Evolutionary conservation across 352 stramenopile species (phyloP).

Genomic region (Pythium rishiriense): DNA sequence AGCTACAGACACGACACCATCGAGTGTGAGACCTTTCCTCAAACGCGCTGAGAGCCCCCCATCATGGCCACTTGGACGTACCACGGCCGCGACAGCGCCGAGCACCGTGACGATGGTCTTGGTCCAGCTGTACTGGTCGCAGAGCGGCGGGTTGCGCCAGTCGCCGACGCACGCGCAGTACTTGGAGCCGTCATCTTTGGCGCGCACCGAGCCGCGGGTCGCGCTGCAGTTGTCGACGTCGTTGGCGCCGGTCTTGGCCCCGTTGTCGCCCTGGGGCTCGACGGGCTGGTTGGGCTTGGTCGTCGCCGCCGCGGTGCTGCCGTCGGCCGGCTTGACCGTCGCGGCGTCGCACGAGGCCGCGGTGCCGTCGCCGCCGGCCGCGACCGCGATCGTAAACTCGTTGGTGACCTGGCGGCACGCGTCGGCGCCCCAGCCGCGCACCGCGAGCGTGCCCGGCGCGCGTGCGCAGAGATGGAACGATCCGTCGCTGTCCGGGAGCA

Average conservation of each 20-base stretch:
- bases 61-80: slow-evolving; percentile 19
- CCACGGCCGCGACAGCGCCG: slow-evolving; percentile 33
- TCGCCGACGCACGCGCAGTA: slow-evolving; percentile 37
- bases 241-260: slow-evolving; percentile 17
- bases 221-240: slow-evolving; percentile 28
- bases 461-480: slow-evolving; percentile 22
- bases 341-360: slow-evolving; percentile 23
- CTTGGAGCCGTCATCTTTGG: slow-evolving; percentile 21
- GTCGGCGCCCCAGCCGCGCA: slow-evolving; percentile 31
- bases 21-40: slow-evolving; percentile 3
- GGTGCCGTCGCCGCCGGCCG: not conserved
- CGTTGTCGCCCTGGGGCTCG: slow-evolving; percentile 10
- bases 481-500: slow-evolving; percentile 9
- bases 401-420: slow-evolving; percentile 26
- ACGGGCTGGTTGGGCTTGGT: slow-evolving; percentile 20
- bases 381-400: slow-evolving; percentile 31
- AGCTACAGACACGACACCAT: slow-evolving; percentile 10
- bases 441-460: slow-evolving; percentile 17
- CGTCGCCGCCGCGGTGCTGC: not conserved
- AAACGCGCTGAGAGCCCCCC: too few relatives aligned
- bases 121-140: slow-evolving; percentile 32
- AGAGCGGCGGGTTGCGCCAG: slow-evolving; percentile 35
- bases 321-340: slow-evolving; percentile 15
- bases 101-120: slow-evolving; percentile 37
- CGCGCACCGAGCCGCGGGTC: slow-evolving; percentile 19